Evolutionary conservation across 176 grass and related monocot genomes (phyloP), one percentile per base, ranked within the genome.

Genomic region (Tuctoria greenei): DNA sequence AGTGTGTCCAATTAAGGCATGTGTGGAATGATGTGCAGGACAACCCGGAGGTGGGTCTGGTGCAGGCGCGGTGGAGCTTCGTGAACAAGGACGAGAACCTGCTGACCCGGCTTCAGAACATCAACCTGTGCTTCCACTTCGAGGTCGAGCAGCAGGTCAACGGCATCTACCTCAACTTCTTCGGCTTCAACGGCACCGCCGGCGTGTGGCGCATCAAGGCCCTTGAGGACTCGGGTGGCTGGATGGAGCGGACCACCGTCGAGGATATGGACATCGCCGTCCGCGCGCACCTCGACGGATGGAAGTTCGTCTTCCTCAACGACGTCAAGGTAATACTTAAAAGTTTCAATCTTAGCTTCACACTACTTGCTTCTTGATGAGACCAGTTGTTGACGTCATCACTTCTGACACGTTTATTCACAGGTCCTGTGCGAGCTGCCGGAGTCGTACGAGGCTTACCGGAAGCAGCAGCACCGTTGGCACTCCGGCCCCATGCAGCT

Each of bases 141-240:
- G 95, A 99, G 88, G 91, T 99, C n/a, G 95, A 99, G 87, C 92
- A 99, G 87, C 95, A 99, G 82, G 95, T 99, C 27, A 99, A 99
- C 18, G 87, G 95, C 51, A 43, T 99, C 39, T 99, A 90, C 73
- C 88, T 91, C 16, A 95, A 95, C 80, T 99, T 99, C 89, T 99
- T 99, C 27, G 95, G 95, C 51, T 99, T 99, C 72, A 99, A 99
- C 6, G 95, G 95, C 37, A 99, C 95, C 43, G 95, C 95, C 4
- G 95, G 95, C 13, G 95, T 99, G 17, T 99, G 95, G 95, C 89
- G 95, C 77, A 99, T 99, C 82, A 61, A 95, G 76, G 89, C 95
- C 42, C 80, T 99, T 5, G 91, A 95, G 82, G 89, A 99, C 75
- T 95, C 95, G 0, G 95, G 95, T 40, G 95, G 95, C 4, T 99